Percentiles rank a stretch among this genome's conserved stretches.
phyloP scores from a whole-genome alignment of 1,139 yeast species.

The Lodderomyces parapsilosis region DNA sequence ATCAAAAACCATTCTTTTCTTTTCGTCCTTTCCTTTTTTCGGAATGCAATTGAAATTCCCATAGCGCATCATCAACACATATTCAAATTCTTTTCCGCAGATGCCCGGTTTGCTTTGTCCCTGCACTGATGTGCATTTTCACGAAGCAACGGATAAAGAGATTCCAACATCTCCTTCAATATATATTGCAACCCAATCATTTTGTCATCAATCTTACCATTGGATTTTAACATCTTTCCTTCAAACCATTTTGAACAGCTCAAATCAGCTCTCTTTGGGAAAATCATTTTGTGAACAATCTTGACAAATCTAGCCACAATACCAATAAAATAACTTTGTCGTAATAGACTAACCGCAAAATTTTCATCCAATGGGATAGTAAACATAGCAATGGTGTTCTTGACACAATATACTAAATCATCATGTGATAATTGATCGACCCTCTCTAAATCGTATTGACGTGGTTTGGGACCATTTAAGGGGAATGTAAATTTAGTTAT shows the following conservation, averaged over 20 bases:
- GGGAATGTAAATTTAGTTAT: background rate
- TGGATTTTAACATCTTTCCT: constrained; percentile 2
- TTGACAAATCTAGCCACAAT: constrained; percentile 3
- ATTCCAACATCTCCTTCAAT: constrained; percentile 4
- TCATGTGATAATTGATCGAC: constrained; percentile 6
- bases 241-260: constrained; percentile 3
- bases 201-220: constrained; percentile 9
- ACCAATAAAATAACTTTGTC: constrained; percentile 5
- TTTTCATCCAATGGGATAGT: constrained; percentile 5
- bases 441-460: constrained; percentile 2
- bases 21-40: no score
- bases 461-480: background rate
- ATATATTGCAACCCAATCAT: constrained; percentile 7
- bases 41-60: no score
- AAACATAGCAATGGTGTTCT: constrained; percentile 6
- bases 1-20: no score
- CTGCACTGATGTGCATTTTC: background rate
- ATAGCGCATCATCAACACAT: no score
- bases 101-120: no score
- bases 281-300: constrained; percentile 1
- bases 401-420: constrained; percentile 7
- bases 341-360: constrained; percentile 1
- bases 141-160: background rate
- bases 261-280: background rate
- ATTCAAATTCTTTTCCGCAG: no score